A percentile compares a stretch with the other conserved stretches of the same genome.
Evolutionary conservation across 768 basidiomycete genomes (phyloP).

Genomic region (Lenzites betulinus): DNA sequence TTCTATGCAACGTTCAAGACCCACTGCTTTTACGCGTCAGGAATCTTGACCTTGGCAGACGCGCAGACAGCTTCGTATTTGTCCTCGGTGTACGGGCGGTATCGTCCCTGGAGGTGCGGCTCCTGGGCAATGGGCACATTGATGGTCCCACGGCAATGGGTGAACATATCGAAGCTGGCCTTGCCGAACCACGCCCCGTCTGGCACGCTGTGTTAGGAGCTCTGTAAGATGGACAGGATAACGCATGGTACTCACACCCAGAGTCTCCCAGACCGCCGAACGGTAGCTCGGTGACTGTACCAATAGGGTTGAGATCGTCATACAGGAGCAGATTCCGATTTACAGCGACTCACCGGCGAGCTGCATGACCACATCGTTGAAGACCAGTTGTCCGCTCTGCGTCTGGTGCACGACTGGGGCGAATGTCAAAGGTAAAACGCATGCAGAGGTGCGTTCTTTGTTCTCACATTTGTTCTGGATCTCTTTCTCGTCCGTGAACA

Average conservation of each 20-base stretch:
- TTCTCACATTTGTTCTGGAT: slow-evolving; percentile 31
- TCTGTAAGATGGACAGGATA: background rate
- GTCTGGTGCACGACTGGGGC: slow-evolving; percentile 56
- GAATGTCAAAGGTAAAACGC: background rate
- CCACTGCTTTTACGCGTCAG: slow-evolving; percentile 1
- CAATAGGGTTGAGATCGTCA: too few species aligned
- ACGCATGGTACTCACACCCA: slow-evolving; percentile 52
- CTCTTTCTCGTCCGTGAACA: slow-evolving; percentile 54
- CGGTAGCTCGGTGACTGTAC: slow-evolving; percentile 46
- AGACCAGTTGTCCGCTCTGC: slow-evolving; percentile 54
- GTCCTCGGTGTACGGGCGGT: slow-evolving; percentile 36
- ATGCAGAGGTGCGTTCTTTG: background rate
- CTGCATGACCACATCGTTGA: slow-evolving; percentile 65
- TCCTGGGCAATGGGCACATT: slow-evolving; percentile 30
- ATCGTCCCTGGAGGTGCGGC: slow-evolving; percentile 29
- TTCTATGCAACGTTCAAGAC: too few species aligned
- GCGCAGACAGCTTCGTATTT: slow-evolving; percentile 19
- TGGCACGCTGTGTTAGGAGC: slow-evolving; percentile 24
- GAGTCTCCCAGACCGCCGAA: slow-evolving; percentile 63
- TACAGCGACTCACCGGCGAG: slow-evolving; percentile 49
- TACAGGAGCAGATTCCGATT: background rate
- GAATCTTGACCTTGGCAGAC: slow-evolving; percentile 10
- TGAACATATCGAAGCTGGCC: slow-evolving; percentile 50
- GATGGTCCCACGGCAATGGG: slow-evolving; percentile 27
- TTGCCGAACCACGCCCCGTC: slow-evolving; percentile 58